Percentiles rank a stretch among this genome's conserved stretches.
Evolutionary conservation across 2,329 filamentous ascomycete species (phyloP).

Genomic region (Aspergillus pseudoterreus): DNA sequence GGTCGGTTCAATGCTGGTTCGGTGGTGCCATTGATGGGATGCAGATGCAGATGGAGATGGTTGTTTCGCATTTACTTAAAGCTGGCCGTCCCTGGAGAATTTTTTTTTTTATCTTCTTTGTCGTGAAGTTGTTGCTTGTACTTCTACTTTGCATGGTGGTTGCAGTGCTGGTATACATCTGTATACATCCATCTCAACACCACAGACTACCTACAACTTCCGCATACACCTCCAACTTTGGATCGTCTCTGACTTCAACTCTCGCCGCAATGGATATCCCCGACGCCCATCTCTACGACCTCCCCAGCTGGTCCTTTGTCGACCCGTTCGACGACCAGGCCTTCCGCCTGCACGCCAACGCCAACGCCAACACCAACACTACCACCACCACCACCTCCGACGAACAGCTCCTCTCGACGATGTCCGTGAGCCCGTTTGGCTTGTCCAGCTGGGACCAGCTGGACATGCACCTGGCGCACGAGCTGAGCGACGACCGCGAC

Average conservation of each 20-base stretch:
- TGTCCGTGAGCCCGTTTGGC: not conserved
- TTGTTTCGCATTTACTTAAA: not conserved
- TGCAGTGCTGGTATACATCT: not conserved
- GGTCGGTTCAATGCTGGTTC: not conserved
- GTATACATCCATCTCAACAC: not conserved
- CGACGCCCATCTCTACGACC: conserved; percentile 2
- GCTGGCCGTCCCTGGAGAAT: not conserved
- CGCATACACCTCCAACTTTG: not conserved
- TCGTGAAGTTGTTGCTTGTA: not conserved
- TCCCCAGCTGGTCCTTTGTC: conserved; percentile 9
- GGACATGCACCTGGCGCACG: not conserved
- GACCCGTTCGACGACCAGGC: conserved; percentile 7
- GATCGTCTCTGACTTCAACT: not conserved
- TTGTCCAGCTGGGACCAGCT: not conserved
- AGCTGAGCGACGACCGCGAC: not conserved
- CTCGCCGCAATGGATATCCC: conserved; percentile 8
- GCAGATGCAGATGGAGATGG: not conserved
- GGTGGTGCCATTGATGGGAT: not conserved
- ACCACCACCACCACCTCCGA: not conserved
- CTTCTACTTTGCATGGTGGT: not conserved
- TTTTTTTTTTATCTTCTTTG: not conserved
- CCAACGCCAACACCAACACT: not conserved
- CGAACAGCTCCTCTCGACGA: not conserved
- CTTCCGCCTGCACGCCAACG: conserved; percentile 5
- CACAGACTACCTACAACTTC: no score